These are phyloP conservation scores for Trichoderma semiorbis DNA, from an alignment of 2,329 filamentous ascomycete genomes.

Conservation along the genomic window DNA sequence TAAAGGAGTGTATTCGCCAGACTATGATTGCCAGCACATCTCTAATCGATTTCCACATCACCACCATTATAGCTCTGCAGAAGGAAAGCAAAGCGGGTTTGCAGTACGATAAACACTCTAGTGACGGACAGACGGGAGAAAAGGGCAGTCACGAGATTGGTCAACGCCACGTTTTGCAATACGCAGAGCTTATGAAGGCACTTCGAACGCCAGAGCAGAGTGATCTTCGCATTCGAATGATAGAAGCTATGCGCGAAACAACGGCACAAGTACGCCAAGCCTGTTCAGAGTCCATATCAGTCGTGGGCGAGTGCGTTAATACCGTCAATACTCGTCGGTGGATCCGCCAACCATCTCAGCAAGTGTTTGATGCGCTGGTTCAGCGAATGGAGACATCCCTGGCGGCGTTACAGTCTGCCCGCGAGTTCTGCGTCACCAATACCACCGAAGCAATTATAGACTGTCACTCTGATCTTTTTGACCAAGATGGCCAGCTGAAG, in stretches of 20 bases:
- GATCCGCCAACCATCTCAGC: conserved; percentile 25
- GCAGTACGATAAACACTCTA: background rate
- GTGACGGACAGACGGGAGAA: conserved; percentile 12
- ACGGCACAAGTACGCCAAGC: conserved; percentile 27
- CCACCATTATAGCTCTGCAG: conserved; percentile 18
- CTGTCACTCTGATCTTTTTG: conserved; percentile 40
- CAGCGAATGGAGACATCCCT: conserved; percentile 24
- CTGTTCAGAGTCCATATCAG: conserved; percentile 25
- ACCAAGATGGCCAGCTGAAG: conserved; percentile 38
- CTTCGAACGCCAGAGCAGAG: conserved; percentile 37
- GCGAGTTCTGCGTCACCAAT: conserved; percentile 27
- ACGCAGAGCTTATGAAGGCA: conserved; percentile 33
- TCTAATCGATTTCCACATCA: conserved; percentile 43
- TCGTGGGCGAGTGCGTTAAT: conserved; percentile 27
- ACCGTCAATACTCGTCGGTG: conserved; percentile 32
- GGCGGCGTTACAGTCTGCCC: conserved; percentile 27
- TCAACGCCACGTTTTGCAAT: conserved; percentile 31
- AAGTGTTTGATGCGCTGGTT: conserved; percentile 24
- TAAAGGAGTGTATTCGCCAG: conserved; percentile 37
- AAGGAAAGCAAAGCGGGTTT: conserved; percentile 22
- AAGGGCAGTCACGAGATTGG: conserved; percentile 23
- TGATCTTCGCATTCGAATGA: conserved; percentile 31
- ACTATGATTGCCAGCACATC: conserved; percentile 34
- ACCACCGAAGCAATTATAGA: conserved; percentile 41
- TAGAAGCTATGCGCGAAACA: conserved; percentile 31